Evolutionary conservation across 2,329 filamentous ascomycete species (phyloP).

Genomic region (Cladosporium sp.): DNA sequence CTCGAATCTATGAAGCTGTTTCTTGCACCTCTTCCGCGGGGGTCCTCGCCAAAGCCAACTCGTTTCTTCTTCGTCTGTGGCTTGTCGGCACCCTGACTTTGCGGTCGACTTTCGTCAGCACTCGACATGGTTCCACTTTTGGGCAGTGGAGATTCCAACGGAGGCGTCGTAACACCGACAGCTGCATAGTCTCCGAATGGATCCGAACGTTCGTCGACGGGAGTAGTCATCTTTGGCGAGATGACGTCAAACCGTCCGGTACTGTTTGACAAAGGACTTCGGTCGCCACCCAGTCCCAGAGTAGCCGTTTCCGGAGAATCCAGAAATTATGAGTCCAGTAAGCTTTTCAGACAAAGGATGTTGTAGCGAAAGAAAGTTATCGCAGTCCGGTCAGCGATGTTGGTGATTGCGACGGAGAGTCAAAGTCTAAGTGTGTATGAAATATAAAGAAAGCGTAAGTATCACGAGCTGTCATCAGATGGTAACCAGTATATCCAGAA

Average conservation of each 20-base stretch:
- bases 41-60: constrained; percentile 22
- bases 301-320: background rate
- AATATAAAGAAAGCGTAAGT: background rate
- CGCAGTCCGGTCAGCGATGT: background rate
- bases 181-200: constrained; percentile 19
- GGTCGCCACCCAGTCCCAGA: background rate
- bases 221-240: constrained; percentile 17
- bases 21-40: constrained; percentile 15
- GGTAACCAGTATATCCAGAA: background rate
- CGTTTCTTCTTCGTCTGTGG: constrained; percentile 20
- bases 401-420: background rate
- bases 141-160: constrained; percentile 5
- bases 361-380: background rate
- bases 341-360: constrained; percentile 4
- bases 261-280: background rate
- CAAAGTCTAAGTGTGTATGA: background rate
- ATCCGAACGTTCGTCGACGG: constrained; percentile 20
- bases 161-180: constrained; percentile 11
- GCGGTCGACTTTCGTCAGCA: constrained; percentile 15
- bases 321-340: background rate
- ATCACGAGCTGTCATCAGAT: background rate
- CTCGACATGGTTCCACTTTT: constrained; percentile 14
- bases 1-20: constrained; percentile 15
- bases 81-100: constrained; percentile 13
- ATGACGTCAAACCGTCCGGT: background rate